phyloP scores from a whole-genome alignment of 768 basidiomycete species.

The Crucibulum laeve region DNA sequence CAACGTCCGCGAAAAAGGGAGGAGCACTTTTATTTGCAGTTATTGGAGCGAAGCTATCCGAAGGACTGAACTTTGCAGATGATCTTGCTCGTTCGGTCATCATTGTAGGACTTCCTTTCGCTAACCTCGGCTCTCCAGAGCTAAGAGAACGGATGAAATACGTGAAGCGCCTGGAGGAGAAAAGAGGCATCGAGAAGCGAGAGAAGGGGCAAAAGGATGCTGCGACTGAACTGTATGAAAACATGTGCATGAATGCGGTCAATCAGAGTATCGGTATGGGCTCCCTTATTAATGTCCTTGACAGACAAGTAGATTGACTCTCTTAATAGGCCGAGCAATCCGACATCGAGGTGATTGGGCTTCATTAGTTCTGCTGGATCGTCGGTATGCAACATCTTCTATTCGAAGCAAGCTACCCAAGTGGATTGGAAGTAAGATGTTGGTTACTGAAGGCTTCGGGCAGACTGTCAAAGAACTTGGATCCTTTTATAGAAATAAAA shows the following conservation, averaged over 20 bases:
- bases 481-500: conserved; percentile 64
- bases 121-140: conserved; percentile 88
- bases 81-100: conserved; percentile 82
- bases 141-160: conserved; percentile 90
- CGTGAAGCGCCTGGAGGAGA: conserved; percentile 59
- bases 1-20: conserved; percentile 25
- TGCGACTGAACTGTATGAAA: conserved; percentile 82
- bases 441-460: conserved; percentile 63
- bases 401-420: conserved; percentile 81
- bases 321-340: conserved; percentile 76
- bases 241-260: conserved; percentile 90
- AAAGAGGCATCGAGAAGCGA: conserved; percentile 24
- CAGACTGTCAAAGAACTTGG: conserved; percentile 66
- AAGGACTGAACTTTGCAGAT: conserved; percentile 79
- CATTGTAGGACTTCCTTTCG: conserved; percentile 88
- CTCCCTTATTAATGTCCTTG: not conserved
- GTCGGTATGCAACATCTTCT: conserved; percentile 64
- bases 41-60: conserved; percentile 95
- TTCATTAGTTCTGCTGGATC: conserved; percentile 81
- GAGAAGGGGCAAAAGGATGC: conserved; percentile 53
- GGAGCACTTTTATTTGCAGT: conserved; percentile 92
- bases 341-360: conserved; percentile 92
- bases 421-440: conserved; percentile 75
- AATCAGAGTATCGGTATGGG: conserved; percentile 92
- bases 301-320: not conserved